Evolutionary conservation across 2,329 filamentous ascomycete species (phyloP), one percentile per base, ranked within the genome.

Genomic region (Colletotrichum lentis): DNA sequence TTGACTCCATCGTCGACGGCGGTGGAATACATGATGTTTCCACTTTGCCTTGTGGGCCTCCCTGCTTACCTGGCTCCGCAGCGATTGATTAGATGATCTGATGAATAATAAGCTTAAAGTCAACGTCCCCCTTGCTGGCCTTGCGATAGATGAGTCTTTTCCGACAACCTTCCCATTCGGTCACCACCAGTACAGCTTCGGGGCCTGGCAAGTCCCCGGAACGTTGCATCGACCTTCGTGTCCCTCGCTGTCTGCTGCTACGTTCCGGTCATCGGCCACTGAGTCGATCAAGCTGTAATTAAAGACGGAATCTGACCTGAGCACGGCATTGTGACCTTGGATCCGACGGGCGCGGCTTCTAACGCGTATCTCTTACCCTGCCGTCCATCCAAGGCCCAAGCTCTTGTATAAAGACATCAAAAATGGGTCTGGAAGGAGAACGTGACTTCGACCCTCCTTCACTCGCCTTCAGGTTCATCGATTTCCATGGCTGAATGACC

Each of bases 21-120:
- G 49, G 24, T 52, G 49, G 24, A n/a, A 31, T n/a, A 27, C 2
- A 7, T 1, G n/a, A 6, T 5, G 49, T 46, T 46, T 7, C 7
- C 43, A 41, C 37, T 41, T 11, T 7, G 37, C 37, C 37, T 41
- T 41, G 14, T 16, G 37, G 43, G 16, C 11, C 24, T 58, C 44
- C 35, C 44, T 64, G 44, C 52, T 31, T 57, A 5, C 16, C 11
- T 12, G 7, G 53, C 53, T 44, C 61, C 61, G 50, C 54, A 50
- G 27, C 0, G 70, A 71, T 58, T 58, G 47, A 67, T 64, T 67
- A 64, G 64, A 64, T 67, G 54, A 55, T 58, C 64, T 67, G 64
- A 67, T 67, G 64, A 59, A 37, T 41, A 59, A 58, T 46, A 18
- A 11, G 18, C 16, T 27, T 27, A 27, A 27, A 5, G 27, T 27